Percentiles rank a stretch among this genome's conserved stretches.
These are phyloP conservation scores for Gentiana macrophylla DNA, from an alignment of 257 asterid species.

Conservation along the genomic window DNA sequence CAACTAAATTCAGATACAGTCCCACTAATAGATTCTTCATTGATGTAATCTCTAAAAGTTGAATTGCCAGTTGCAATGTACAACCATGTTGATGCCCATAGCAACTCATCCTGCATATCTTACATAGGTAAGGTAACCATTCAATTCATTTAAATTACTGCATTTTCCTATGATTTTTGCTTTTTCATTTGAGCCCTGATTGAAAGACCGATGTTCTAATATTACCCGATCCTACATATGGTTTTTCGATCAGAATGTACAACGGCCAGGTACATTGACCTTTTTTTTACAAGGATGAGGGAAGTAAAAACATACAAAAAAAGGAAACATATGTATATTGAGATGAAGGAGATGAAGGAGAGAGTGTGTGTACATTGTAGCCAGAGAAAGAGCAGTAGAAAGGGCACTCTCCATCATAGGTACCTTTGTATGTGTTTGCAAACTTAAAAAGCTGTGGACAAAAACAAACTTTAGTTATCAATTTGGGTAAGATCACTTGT, in stretches of 20 bases:
- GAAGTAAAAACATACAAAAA: too few relatives aligned
- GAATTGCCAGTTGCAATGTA: slow-evolving; percentile 40
- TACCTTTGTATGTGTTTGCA: slow-evolving; percentile 52
- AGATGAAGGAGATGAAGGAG: too few relatives aligned
- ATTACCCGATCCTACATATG: too few relatives aligned
- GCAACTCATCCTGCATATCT: slow-evolving; percentile 55
- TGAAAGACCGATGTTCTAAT: too few relatives aligned
- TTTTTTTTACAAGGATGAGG: too few relatives aligned
- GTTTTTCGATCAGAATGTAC: too few relatives aligned
- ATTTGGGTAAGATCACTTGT: background rate
- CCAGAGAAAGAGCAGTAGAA: slow-evolving; percentile 87
- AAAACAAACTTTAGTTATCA: background rate
- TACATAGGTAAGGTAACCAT: background rate
- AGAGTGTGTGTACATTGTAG: slow-evolving; percentile 32
- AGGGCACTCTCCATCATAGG: too few relatives aligned
- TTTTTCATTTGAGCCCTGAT: too few relatives aligned
- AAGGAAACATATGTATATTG: background rate
- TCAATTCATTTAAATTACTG: background rate
- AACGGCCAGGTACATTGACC: too few relatives aligned
- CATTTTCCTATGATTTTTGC: too few relatives aligned
- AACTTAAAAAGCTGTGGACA: slow-evolving; percentile 45
- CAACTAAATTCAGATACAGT: slow-evolving; percentile 66
- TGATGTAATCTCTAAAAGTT: slow-evolving; percentile 37
- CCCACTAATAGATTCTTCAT: slow-evolving; percentile 48
- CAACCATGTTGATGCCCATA: slow-evolving; percentile 96